These are phyloP conservation scores for Nicotiana benthamiana DNA, from an alignment of 257 asterid genomes.

Conservation along the genomic window DNA sequence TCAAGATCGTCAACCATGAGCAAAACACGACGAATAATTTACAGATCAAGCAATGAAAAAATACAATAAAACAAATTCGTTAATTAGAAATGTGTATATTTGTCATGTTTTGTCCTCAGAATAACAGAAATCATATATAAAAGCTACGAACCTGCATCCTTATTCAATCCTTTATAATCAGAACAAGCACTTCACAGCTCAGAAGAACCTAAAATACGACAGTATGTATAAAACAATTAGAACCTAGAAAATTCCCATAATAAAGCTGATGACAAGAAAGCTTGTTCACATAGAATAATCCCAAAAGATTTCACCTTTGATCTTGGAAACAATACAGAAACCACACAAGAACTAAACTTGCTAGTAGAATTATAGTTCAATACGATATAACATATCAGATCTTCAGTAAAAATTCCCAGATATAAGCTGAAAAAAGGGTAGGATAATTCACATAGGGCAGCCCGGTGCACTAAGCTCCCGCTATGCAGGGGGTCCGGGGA, in stretches of 20 bases:
- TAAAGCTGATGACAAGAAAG: background rate
- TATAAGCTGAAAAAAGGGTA: no score
- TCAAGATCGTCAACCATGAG: background rate
- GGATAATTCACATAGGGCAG: no score
- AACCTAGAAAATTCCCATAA: background rate
- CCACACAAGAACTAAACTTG: background rate
- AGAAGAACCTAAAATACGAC: background rate
- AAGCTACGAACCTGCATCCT: constrained; percentile 4
- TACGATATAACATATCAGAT: no score
- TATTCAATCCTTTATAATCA: background rate
- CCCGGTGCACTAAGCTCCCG: no score
- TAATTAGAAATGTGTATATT: background rate
- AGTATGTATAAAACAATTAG: background rate
- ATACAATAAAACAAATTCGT: background rate
- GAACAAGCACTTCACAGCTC: background rate
- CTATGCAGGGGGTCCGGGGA: no score
- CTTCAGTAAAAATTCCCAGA: no score
- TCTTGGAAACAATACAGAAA: background rate
- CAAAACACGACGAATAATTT: background rate
- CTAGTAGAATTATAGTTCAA: background rate
- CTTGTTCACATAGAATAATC: background rate
- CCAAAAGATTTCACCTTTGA: background rate
- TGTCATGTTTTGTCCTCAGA: background rate
- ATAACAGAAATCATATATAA: background rate
- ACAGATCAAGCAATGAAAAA: background rate